These are phyloP conservation scores for Pseudogymnoascus verrucosus DNA, from an alignment of 2,329 filamentous ascomycete species.

Conservation along the genomic window DNA sequence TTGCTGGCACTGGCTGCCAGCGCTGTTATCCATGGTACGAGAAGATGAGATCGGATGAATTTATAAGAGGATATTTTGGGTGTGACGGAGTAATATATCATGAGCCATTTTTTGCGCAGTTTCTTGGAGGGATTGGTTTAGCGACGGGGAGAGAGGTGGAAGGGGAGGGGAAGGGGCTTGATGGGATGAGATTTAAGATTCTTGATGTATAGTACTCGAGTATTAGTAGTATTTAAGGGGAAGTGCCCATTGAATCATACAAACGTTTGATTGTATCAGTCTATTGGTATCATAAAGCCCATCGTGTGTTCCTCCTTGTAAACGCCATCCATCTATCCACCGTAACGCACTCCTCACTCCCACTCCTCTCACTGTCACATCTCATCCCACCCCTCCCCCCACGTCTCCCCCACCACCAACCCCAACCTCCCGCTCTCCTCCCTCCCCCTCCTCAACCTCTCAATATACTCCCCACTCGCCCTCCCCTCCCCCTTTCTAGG, in stretches of 20 bases:
- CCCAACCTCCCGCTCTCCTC: constrained; percentile 47
- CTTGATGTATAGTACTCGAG: constrained; percentile 6
- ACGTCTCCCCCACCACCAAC: constrained; percentile 43
- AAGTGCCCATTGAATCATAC: not conserved
- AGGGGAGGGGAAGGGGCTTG: not conserved
- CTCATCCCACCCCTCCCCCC: not conserved
- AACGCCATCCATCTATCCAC: no score
- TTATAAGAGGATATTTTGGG: constrained; percentile 1
- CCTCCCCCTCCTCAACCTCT: constrained; percentile 56
- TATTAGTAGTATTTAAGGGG: constrained; percentile 8
- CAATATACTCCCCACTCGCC: constrained; percentile 51
- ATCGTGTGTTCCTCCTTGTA: no score
- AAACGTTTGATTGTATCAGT: not conserved
- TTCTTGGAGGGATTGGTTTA: not conserved
- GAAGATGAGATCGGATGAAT: not conserved
- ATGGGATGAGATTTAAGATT: not conserved
- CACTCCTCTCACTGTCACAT: not conserved
- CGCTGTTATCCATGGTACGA: not conserved
- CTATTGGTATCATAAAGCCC: no score
- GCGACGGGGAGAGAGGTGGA: not conserved
- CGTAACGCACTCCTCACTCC: constrained; percentile 18
- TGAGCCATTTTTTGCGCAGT: constrained; percentile 1
- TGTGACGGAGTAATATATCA: constrained; percentile 8
- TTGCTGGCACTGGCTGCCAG: constrained; percentile 6
- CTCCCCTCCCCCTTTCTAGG: constrained; percentile 30